These are phyloP conservation scores for Chaetomium tenue DNA, from an alignment of 495 filamentous ascomycete species.

Conservation along the genomic window DNA sequence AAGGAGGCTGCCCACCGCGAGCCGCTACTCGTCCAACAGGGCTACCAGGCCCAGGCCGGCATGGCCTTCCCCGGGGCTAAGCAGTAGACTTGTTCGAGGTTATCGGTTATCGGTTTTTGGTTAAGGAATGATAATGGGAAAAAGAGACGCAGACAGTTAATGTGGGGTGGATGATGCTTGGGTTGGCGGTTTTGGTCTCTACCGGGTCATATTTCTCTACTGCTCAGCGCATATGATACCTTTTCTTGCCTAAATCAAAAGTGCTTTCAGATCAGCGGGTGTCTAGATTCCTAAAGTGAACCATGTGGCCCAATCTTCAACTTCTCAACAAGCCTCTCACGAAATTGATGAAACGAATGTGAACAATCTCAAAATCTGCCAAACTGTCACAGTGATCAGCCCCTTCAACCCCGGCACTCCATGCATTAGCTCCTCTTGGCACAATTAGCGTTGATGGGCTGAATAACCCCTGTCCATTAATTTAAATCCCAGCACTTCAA, in stretches of 20 bases:
- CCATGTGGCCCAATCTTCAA: too few relatives aligned
- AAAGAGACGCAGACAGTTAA: background rate
- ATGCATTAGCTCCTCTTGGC: background rate
- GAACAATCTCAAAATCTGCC: too few relatives aligned
- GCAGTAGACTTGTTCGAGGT: background rate
- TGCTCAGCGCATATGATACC: background rate
- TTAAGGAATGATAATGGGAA: background rate
- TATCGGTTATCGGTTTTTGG: too few relatives aligned
- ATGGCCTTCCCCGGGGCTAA: conserved; percentile 29
- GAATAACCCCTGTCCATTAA: conserved; percentile 5
- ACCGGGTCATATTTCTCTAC: background rate
- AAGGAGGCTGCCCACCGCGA: conserved; percentile 38
- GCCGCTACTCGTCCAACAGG: conserved; percentile 18
- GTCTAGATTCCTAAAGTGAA: too few relatives aligned
- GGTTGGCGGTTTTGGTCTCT: background rate
- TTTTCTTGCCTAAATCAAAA: background rate
- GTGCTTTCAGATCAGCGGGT: background rate
- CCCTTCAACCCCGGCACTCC: background rate
- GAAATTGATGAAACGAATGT: too few relatives aligned
- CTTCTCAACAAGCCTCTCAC: too few relatives aligned
- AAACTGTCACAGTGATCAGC: background rate
- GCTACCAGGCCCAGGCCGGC: conserved; percentile 30
- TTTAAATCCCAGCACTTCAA: conserved; percentile 2
- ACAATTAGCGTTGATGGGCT: conserved; percentile 4
- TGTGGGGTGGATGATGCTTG: background rate